These are phyloP conservation scores for Cadophora gregata DNA, from an alignment of 2,329 filamentous ascomycete genomes.

Conservation along the genomic window DNA sequence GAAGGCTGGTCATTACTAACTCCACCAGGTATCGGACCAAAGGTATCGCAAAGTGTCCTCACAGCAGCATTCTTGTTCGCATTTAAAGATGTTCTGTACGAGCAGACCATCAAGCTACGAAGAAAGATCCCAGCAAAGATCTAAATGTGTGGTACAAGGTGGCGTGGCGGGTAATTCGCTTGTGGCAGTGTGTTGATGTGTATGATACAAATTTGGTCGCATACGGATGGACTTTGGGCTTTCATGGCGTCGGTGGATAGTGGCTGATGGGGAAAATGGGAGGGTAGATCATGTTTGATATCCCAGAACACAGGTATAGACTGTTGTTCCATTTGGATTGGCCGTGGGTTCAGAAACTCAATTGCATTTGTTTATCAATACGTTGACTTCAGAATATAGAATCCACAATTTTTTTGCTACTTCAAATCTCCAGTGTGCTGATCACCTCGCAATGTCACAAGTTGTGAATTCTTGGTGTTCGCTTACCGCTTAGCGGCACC, in stretches of 20 bases:
- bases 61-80: conserved; percentile 96
- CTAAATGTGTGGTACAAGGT: neutral
- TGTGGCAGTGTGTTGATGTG: conserved; percentile 15
- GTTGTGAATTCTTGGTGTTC: neutral
- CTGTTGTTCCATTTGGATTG: neutral
- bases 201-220: conserved; percentile 11
- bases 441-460: neutral
- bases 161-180: neutral
- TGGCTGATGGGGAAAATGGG: neutral
- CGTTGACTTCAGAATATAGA: neutral
- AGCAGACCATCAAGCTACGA: conserved; percentile 74
- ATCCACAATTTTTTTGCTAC: neutral
- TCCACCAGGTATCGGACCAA: conserved; percentile 82
- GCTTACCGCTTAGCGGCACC: neutral
- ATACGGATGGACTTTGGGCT: neutral
- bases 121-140: conserved; percentile 39
- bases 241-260: conserved; percentile 11
- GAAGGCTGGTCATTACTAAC: conserved; percentile 28
- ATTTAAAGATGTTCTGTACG: conserved; percentile 96
- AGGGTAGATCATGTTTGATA: neutral
- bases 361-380: neutral
- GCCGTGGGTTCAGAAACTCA: neutral
- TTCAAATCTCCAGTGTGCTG: neutral
- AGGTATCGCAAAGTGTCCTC: conserved; percentile 95
- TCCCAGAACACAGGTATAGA: neutral